Base-by-base conservation (phyloP, 306 rosid genomes). In the Amphicarpaea edgeworthii region DNA sequence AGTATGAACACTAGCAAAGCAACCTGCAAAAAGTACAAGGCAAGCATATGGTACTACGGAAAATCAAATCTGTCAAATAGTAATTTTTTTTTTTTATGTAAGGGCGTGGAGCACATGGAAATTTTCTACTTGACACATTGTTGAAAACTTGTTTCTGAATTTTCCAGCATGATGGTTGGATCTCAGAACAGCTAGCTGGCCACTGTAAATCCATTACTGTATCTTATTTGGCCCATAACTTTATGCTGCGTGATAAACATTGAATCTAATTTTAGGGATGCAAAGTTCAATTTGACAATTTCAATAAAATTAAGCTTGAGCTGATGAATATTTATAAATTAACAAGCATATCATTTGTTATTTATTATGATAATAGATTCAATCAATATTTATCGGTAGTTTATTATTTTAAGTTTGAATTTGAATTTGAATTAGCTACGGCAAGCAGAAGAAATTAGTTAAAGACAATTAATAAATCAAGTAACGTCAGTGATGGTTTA, bases 1-100 rank as follows among this genome's bases (percentile, higher is more conserved):
- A 69, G 77, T 76, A 3, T 82, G 81, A 81, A 82, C 17, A 68
- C 75, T 28, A 72, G 68, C 42, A 64, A 65, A 73, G 79, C 54
- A 70, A 63, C 75, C 59, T 82, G 82, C 49, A 57, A 12, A 54
- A 82, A 51, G 85, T 70, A 82, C 85, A 70, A 37, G 32, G 65
- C 58, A 76, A 30, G 70, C 63, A 64, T 70, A 81, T 17, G 82
- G 85, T 70, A 82, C 85, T 64, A 82, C 85, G 85, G 85, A 82
- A 82, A 82, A 77, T 82, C 78, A 64, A 77, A 82, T 71, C 79
- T 70, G 70, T 53, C 69, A 59, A 32, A 15, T 80, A 16, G n/a
- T n/a, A n/a, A n/a, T n/a, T n/a, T n/a, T 41, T 51, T 74, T 58
- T 40, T 59, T 67, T 6, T 34, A 47, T 40, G 21, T 2, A 54